Percentiles rank a stretch among this genome's conserved stretches.
Conservation (phyloP, 306 rosid genomes). For the Astragalus glycyphyllos region DNA sequence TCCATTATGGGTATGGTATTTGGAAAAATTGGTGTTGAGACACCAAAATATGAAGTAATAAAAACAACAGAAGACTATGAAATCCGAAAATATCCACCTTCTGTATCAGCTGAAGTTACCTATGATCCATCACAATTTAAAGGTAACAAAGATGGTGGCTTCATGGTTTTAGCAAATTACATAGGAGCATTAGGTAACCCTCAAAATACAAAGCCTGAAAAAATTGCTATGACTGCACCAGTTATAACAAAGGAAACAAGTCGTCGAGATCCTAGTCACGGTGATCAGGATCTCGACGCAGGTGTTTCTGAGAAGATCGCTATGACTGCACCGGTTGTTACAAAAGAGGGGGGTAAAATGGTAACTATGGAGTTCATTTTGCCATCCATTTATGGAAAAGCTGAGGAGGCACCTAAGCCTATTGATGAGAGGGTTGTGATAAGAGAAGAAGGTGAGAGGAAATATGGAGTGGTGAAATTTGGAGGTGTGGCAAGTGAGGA, state of each 20-base stretch:
- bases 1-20: constrained; percentile 78
- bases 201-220: constrained; percentile 79
- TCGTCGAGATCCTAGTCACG: too few relatives aligned
- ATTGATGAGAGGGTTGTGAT: constrained; percentile 82
- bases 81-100: constrained; percentile 69
- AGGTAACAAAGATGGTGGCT: constrained; percentile 87
- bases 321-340: constrained; percentile 90
- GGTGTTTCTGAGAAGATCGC: constrained; percentile 55
- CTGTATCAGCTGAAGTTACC: constrained; percentile 76
- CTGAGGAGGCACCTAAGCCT: constrained; percentile 88
- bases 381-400: constrained; percentile 64
- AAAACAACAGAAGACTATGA: constrained; percentile 67
- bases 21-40: constrained; percentile 79
- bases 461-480: constrained; percentile 81
- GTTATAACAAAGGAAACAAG: constrained; percentile 63
- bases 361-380: constrained; percentile 82
- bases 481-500: constrained; percentile 65
- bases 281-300: too few relatives aligned
- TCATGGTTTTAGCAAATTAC: constrained; percentile 71
- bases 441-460: constrained; percentile 76
- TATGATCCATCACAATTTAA: constrained; percentile 80
- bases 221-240: constrained; percentile 89
- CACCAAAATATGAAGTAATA: constrained; percentile 67
- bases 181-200: constrained; percentile 87
- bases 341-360: constrained; percentile 49